phyloP scores from a whole-genome alignment of 345 rosid species.

The Alliaria petiolata region DNA sequence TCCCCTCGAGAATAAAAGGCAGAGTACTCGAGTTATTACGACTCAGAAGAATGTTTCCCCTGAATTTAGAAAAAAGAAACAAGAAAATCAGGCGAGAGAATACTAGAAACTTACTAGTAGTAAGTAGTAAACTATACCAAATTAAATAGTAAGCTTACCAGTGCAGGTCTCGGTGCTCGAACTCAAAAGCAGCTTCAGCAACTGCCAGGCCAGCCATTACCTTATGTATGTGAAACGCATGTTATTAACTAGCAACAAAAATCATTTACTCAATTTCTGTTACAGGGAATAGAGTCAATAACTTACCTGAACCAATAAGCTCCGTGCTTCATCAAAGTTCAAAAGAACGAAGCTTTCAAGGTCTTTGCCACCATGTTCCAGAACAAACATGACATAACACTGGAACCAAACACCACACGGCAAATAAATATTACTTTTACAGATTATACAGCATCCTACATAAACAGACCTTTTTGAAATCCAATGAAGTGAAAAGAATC shows the following conservation, averaged over 20 bases:
- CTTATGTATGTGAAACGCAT: slow-evolving; percentile 40
- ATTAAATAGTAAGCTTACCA: slow-evolving; percentile 45
- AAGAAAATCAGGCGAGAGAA: slow-evolving; percentile 7
- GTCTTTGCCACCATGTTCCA: slow-evolving; percentile 96
- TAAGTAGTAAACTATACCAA: slow-evolving; percentile 6
- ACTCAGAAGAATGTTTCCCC: slow-evolving; percentile 87
- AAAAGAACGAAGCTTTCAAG: slow-evolving; percentile 85
- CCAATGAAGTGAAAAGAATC: slow-evolving; percentile 1
- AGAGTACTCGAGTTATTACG: slow-evolving; percentile 52
- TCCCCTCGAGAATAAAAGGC: slow-evolving; percentile 62
- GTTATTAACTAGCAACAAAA: not conserved
- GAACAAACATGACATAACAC: slow-evolving; percentile 81
- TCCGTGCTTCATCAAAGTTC: slow-evolving; percentile 76
- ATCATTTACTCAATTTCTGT: not conserved
- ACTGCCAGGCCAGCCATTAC: slow-evolving; percentile 86
- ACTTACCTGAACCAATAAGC: slow-evolving; percentile 78
- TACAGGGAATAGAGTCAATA: not conserved
- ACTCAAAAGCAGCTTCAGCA: slow-evolving; percentile 94
- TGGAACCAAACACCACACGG: slow-evolving; percentile 34
- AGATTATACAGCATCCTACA: not conserved
- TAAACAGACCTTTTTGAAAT: not conserved
- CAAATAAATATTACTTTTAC: slow-evolving; percentile 3
- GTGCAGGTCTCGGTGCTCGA: slow-evolving; percentile 91
- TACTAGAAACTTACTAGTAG: not conserved
- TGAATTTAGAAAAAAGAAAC: slow-evolving; percentile 26